These are phyloP conservation scores for Comarum palustre DNA, from an alignment of 306 rosid genomes.

Conservation along the genomic window DNA sequence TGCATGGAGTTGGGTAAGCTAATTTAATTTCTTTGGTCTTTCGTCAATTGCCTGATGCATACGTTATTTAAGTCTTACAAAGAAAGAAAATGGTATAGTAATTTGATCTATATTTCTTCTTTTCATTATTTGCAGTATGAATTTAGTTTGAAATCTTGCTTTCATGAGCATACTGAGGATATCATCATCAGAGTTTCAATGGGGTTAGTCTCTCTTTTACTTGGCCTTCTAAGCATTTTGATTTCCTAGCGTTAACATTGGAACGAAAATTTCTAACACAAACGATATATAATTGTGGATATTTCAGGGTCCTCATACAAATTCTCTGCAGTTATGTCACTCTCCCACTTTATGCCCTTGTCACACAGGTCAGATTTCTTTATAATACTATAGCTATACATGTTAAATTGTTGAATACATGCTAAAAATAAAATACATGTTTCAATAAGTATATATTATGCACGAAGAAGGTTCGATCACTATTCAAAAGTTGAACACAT, in stretches of 20 bases:
- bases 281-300: not conserved
- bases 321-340: slow-evolving; percentile 90
- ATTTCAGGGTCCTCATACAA: slow-evolving; percentile 59
- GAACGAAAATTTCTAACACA: slow-evolving; percentile 15
- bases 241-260: not conserved
- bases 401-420: not conserved
- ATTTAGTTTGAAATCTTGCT: slow-evolving; percentile 63
- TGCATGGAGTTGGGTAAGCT: slow-evolving; percentile 67
- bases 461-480: not conserved
- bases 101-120: not conserved
- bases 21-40: not conserved
- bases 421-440: not conserved
- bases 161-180: slow-evolving; percentile 53
- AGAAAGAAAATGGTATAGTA: not conserved
- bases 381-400: not conserved
- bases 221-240: not conserved
- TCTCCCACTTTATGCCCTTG: slow-evolving; percentile 85
- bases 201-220: slow-evolving; percentile 52
- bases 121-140: slow-evolving; percentile 42
- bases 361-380: slow-evolving; percentile 61
- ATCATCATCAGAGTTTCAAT: slow-evolving; percentile 63
- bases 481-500: not conserved
- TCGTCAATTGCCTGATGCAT: not conserved
- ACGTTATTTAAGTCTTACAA: not conserved
- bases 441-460: not conserved